phyloP scores from a whole-genome alignment of 352 stramenopile species.

The Pythium volutum region DNA sequence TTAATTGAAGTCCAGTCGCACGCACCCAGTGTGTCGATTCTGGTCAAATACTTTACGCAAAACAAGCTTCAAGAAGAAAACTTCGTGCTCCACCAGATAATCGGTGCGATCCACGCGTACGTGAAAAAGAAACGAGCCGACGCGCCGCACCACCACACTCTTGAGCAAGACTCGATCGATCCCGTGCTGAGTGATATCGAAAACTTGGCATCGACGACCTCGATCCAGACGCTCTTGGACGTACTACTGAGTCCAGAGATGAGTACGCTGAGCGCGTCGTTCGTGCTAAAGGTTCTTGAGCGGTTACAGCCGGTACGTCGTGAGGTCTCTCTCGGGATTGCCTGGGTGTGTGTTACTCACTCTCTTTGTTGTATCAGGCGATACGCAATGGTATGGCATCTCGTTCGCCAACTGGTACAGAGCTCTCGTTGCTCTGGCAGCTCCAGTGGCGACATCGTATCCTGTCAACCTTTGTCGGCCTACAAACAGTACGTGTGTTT shows the following conservation, averaged over 20 bases:
- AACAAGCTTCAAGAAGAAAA: conserved; percentile 86
- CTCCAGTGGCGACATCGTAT: conserved; percentile 65
- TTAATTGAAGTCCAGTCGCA: conserved; percentile 58
- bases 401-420: conserved; percentile 47
- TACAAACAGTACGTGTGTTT: conserved; percentile 47
- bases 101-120: conserved; percentile 64
- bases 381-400: conserved; percentile 59
- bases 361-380: conserved; percentile 24
- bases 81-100: conserved; percentile 81
- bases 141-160: conserved; percentile 21
- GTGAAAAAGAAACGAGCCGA: conserved; percentile 60
- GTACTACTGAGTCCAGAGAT: conserved; percentile 63
- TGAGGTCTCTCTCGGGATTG: not conserved
- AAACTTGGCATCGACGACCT: conserved; percentile 58
- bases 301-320: conserved; percentile 44
- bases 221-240: conserved; percentile 71
- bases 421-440: conserved; percentile 64
- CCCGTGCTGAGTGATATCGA: conserved; percentile 63
- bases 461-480: conserved; percentile 55
- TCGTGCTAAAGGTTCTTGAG: conserved; percentile 59
- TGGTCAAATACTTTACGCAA: conserved; percentile 85
- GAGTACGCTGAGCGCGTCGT: conserved; percentile 45
- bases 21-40: conserved; percentile 50
- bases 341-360: not conserved
- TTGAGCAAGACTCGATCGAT: conserved; percentile 51